Percentiles rank a stretch among this genome's conserved stretches.
phyloP scores from a whole-genome alignment of 768 basidiomycete genomes.

The Leccinum broughii region DNA sequence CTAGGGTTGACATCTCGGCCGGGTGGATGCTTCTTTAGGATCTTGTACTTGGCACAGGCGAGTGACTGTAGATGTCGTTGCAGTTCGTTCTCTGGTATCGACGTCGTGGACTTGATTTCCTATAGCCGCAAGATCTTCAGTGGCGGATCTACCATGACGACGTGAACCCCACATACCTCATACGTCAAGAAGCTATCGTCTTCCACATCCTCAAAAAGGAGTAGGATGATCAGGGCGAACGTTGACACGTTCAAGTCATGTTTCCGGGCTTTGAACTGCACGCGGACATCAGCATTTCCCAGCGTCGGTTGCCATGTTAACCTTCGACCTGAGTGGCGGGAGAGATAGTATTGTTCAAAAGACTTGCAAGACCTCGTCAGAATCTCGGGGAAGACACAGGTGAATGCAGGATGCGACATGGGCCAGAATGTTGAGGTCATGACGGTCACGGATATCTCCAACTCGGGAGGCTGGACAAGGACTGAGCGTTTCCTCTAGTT shows the following conservation, averaged over 20 bases:
- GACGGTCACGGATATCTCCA: slow-evolving; percentile 86
- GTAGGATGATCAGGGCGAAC: slow-evolving; percentile 80
- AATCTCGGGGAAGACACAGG: slow-evolving; percentile 67
- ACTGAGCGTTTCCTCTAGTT: slow-evolving; percentile 11
- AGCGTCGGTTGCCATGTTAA: slow-evolving; percentile 90
- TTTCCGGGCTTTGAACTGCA: slow-evolving; percentile 71
- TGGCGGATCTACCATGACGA: background rate
- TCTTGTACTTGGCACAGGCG: slow-evolving; percentile 91
- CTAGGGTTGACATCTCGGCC: slow-evolving; percentile 78
- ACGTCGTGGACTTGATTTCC: slow-evolving; percentile 82
- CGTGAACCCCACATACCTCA: slow-evolving; percentile 46
- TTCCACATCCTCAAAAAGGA: slow-evolving; percentile 76
- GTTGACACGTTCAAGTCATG: slow-evolving; percentile 96
- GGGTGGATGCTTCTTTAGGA: slow-evolving; percentile 88
- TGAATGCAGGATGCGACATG: slow-evolving; percentile 59
- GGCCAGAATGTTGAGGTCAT: slow-evolving; percentile 99
- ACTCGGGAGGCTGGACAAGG: slow-evolving; percentile 57
- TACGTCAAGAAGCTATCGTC: slow-evolving; percentile 77
- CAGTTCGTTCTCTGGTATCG: slow-evolving; percentile 74
- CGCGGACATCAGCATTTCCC: slow-evolving; percentile 88
- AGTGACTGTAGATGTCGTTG: slow-evolving; percentile 94
- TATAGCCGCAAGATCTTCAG: slow-evolving; percentile 31
- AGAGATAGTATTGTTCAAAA: slow-evolving; percentile 89
- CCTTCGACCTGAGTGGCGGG: slow-evolving; percentile 84
- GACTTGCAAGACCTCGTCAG: slow-evolving; percentile 67